Base-by-base conservation (phyloP, 176 grass and related monocot species). In the Lolium rigidum region DNA sequence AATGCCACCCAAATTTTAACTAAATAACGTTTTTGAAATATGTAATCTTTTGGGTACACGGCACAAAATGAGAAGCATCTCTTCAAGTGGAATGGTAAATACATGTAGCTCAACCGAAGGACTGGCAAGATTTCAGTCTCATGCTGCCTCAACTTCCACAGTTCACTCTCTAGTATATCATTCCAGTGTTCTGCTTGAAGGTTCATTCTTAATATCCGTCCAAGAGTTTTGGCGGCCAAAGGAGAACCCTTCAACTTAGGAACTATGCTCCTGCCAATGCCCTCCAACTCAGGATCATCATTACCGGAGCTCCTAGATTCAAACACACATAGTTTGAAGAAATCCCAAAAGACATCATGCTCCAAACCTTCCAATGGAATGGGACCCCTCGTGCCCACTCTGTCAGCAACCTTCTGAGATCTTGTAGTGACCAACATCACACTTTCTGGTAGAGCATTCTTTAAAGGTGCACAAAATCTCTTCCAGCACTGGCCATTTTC, bases 41-140 rank as follows among this genome's bases (percentile, higher is more conserved):
- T 57, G 44, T 83, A n/a, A 6, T 70, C 67, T n/a, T 70, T 70
- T 0, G 37, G 67, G 37, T 43, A 70, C 37, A 43, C 3, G 0
- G 67, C 67, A 70, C 67, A 70, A 0, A 70, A 18, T 43, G 67
- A 0, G 67, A 70, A 70, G 37, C 67, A 70, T 70, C 37, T 41
- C 37, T 70, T 89, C 62, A 91, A 59, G 69, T 87, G 13, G 8
- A 49, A 46, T 1, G 86, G 67, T 65, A 94, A 81, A 79, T 86
- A 78, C 10, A 91, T 84, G 51, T 94, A 94, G 47, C 92, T 94
- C 59, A 94, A 73, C 3, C 49, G 79, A 26, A 91, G 78, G 6
- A 76, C 80, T 0, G 89, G 79, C 10, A 91, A 11, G 54, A 94
- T 91, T 0, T 80, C 37, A n/a, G 54, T 51, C 0, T 74, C 62